Base-by-base conservation (phyloP, 768 basidiomycete species). In the Pleurotus pulmonarius region DNA sequence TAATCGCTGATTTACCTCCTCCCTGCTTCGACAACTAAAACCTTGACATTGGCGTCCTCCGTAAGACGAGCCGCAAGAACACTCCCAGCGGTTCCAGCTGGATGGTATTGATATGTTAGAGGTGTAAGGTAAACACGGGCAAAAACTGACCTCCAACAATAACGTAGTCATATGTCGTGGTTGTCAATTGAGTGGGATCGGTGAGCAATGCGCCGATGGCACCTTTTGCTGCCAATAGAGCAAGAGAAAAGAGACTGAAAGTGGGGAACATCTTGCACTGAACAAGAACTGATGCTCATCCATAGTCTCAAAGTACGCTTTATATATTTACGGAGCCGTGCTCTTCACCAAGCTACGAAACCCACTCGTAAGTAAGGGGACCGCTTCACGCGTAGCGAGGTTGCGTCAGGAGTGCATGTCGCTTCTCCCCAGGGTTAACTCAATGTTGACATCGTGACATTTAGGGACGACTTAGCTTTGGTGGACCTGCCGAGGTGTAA, bases 11-110 rank as follows among this genome's bases (percentile, higher is more conserved):
- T 34, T 49, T 59, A 73, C 71, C 61, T 63, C n/a, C 60, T 58
- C 2, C 71, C 70, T 2, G 69, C 69, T 64, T 73, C 71, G 9
- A 73, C 49, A 20, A 73, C 61, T 1, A 73, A 60, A 7, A 73
- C 68, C 3, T 49, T 56, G 26, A 64, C 58, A 4, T 48, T 39
- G 0, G 66, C 48, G 34, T 67, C 59, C 56, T 70, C 69, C 0
- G 71, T 63, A 20, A 73, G 58, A 4, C 71, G 60, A 46, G 64
- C 71, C 7, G 69, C 70, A 38, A 61, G 39, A 11, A 70, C 69
- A n/a, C 58, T 62, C 3, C 71, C 71, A 20, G 69, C 68, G 1
- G 63, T 58, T 4, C 64, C 64, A 20, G 39, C 57, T 43, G 20
- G 3, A 16, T 16, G 11, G 9, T 0, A 44, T 3, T 40, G 8